Evolutionary conservation across 129 eudicot genomes (phyloP).

Genomic region (Sambucus nigra): DNA sequence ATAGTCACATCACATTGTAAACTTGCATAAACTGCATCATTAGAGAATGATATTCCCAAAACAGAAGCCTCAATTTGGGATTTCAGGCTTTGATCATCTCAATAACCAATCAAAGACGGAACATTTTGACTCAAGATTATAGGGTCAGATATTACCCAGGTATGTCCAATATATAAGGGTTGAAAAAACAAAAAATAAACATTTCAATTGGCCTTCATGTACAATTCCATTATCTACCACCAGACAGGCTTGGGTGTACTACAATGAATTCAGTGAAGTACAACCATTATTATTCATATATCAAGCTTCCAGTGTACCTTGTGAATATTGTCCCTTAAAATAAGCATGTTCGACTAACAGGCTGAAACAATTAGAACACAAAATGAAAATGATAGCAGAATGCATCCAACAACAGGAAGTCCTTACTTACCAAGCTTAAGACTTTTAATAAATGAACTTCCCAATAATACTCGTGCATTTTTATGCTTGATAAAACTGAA

Average conservation of each 20-base stretch:
- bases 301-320: too few relatives aligned
- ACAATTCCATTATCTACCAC: neutral
- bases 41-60: neutral
- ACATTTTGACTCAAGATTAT: neutral
- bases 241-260: constrained; percentile 2
- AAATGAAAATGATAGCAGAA: neutral
- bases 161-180: neutral
- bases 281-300: neutral
- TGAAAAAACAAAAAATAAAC: neutral
- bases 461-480: neutral
- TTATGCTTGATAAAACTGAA: neutral
- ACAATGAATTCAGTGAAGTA: constrained; percentile 9
- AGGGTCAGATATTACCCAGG: neutral
- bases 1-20: neutral
- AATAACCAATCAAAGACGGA: neutral
- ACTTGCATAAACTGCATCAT: constrained; percentile 7
- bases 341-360: neutral
- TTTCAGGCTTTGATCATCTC: neutral
- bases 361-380: neutral
- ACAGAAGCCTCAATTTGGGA: neutral
- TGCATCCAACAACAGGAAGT: neutral
- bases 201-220: neutral
- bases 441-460: neutral
- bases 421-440: neutral
- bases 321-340: neutral